phyloP scores from a whole-genome alignment of 129 eudicot species.

The Flaveria robusta region DNA sequence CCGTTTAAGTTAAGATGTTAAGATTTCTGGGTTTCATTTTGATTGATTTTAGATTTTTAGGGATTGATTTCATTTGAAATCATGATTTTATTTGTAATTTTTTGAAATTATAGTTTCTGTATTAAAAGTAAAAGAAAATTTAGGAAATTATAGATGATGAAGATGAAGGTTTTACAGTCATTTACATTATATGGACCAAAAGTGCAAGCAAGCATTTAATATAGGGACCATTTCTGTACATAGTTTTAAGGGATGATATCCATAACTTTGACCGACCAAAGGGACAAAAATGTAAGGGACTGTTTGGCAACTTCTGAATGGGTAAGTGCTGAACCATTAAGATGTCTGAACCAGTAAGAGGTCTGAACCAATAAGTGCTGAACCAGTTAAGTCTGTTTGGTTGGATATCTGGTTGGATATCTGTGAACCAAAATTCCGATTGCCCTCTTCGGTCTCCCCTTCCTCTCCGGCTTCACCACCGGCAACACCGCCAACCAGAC shows the following conservation, averaged over 20 bases:
- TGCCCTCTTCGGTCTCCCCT: too few species aligned
- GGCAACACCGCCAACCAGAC: too few species aligned
- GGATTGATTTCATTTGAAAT: neutral
- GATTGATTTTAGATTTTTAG: neutral
- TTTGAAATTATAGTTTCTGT: neutral
- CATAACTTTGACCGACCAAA: neutral
- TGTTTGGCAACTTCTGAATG: too few species aligned
- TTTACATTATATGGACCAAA: neutral
- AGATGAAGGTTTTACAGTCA: neutral
- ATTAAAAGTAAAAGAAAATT: neutral
- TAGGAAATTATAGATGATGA: neutral
- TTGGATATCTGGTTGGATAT: too few species aligned
- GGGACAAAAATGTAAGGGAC: neutral
- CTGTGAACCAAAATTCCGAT: too few species aligned
- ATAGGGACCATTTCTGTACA: neutral
- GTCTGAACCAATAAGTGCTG: too few species aligned
- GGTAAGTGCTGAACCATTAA: too few species aligned
- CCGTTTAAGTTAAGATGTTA: neutral
- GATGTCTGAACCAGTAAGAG: too few species aligned
- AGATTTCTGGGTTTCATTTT: neutral
- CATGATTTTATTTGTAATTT: neutral
- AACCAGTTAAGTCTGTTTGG: too few species aligned
- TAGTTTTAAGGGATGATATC: neutral
- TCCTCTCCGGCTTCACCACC: too few species aligned
- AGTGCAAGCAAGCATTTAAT: neutral